Conservation (phyloP, 768 basidiomycete species). For the Aureoboletus auriporus region DNA sequence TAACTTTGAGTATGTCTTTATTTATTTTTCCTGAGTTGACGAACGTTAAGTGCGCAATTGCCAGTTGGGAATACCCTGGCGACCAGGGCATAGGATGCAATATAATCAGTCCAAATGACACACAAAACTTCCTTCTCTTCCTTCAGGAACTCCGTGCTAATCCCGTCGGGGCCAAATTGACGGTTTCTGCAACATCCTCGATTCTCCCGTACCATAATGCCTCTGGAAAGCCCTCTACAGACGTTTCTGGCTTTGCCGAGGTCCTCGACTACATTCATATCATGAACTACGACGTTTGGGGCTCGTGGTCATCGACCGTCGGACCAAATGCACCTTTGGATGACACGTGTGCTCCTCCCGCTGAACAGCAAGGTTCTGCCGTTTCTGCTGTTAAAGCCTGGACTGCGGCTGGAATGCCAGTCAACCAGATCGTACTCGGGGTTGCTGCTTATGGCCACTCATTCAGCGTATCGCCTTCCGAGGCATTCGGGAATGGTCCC, state of each 20-base stretch:
- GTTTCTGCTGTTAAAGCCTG: slow-evolving; percentile 67
- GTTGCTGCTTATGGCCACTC: slow-evolving; percentile 82
- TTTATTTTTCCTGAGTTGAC: background rate
- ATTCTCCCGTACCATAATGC: slow-evolving; percentile 61
- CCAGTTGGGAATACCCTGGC: slow-evolving; percentile 85
- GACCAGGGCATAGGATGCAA: slow-evolving; percentile 69
- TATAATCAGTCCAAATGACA: slow-evolving; percentile 50
- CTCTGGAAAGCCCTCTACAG: slow-evolving; percentile 53
- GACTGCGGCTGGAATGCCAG: slow-evolving; percentile 73
- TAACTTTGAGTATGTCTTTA: slow-evolving; percentile 27
- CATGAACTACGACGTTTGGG: slow-evolving; percentile 67
- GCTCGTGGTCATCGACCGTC: slow-evolving; percentile 46
- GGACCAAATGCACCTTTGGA: slow-evolving; percentile 83
- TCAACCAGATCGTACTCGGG: slow-evolving; percentile 67
- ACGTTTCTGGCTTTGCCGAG: slow-evolving; percentile 72
- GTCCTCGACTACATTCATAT: slow-evolving; percentile 63
- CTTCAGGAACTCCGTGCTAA: slow-evolving; percentile 61
- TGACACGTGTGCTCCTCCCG: slow-evolving; percentile 63
- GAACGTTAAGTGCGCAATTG: slow-evolving; percentile 12
- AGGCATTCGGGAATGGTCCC: slow-evolving; percentile 36
- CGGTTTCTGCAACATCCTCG: slow-evolving; percentile 66
- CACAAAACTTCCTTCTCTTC: slow-evolving; percentile 74
- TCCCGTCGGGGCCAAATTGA: slow-evolving; percentile 48
- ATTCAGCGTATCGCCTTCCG: slow-evolving; percentile 39
- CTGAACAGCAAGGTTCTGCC: slow-evolving; percentile 68